Conservation (phyloP, 2,329 filamentous ascomycete species). For the Leptographium radiaticola region DNA sequence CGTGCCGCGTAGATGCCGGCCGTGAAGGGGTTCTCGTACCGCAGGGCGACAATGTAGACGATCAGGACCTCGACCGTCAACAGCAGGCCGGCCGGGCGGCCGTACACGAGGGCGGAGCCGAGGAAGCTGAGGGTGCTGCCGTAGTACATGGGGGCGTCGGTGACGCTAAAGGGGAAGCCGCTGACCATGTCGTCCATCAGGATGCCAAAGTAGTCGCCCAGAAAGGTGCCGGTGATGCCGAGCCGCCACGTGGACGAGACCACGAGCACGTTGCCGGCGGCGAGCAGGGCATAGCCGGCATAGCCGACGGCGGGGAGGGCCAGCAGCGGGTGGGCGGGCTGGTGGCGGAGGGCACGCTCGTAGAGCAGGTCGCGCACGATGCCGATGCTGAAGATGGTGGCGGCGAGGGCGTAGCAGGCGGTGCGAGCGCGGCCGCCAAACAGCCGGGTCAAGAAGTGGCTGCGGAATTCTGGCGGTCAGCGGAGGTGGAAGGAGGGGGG, state of each 20-base stretch:
- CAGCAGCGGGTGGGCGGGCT: constrained; percentile 64
- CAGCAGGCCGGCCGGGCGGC: constrained; percentile 74
- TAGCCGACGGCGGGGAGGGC: constrained; percentile 44
- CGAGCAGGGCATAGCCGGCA: constrained; percentile 58
- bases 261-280: constrained; percentile 70
- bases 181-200: constrained; percentile 92
- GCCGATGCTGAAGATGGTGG: constrained; percentile 82
- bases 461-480: constrained; percentile 63
- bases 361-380: constrained; percentile 81
- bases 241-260: constrained; percentile 82
- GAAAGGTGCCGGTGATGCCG: constrained; percentile 87
- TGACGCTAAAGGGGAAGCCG: constrained; percentile 90
- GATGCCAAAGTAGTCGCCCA: constrained; percentile 98
- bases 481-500: not conserved
- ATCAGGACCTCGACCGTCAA: constrained; percentile 62
- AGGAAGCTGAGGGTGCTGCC: constrained; percentile 88
- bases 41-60: constrained; percentile 69
- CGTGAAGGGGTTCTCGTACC: constrained; percentile 91
- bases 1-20: constrained; percentile 84
- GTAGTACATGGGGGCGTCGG: constrained; percentile 89
- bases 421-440: constrained; percentile 65
- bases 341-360: constrained; percentile 65
- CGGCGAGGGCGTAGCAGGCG: constrained; percentile 82
- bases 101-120: constrained; percentile 70
- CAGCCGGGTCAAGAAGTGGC: constrained; percentile 75